These are phyloP conservation scores for Lupinus albus DNA, from an alignment of 306 rosid genomes.

Conservation along the genomic window DNA sequence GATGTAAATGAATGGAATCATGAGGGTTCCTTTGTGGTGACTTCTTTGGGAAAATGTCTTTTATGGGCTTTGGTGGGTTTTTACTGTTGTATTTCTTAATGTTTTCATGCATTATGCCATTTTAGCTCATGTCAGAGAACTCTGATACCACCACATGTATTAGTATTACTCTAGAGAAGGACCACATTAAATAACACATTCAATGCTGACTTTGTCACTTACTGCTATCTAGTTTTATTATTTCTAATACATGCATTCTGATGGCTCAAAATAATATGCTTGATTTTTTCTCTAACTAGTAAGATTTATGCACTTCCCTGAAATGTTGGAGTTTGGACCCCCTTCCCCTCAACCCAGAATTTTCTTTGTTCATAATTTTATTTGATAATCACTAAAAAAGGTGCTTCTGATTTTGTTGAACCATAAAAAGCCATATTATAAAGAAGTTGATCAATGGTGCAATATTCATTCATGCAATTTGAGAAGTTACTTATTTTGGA, in stretches of 20 bases:
- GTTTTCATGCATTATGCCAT: conserved; percentile 13
- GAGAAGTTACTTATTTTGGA: neutral
- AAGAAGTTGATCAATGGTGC: neutral
- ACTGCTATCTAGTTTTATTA: neutral
- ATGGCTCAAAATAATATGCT: neutral
- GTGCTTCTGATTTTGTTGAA: neutral
- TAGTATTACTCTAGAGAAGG: too few relatives aligned
- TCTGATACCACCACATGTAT: too few relatives aligned
- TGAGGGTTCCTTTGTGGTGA: conserved; percentile 29
- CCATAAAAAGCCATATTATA: neutral
- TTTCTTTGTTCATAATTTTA: neutral
- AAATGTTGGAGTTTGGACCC: neutral
- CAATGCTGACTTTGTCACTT: neutral
- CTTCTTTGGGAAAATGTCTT: conserved; percentile 38
- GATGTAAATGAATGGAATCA: conserved; percentile 26
- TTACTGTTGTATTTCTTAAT: conserved; percentile 14
- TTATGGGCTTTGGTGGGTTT: conserved; percentile 36
- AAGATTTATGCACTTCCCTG: neutral
- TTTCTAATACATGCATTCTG: neutral
- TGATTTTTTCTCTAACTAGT: neutral
- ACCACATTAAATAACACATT: neutral
- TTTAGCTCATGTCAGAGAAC: conserved; percentile 16
- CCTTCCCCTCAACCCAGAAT: neutral
- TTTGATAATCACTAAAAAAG: too few relatives aligned
- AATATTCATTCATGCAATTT: conserved; percentile 11